Conservation (phyloP, 306 rosid genomes). For the Dalbergia cultrata region DNA sequence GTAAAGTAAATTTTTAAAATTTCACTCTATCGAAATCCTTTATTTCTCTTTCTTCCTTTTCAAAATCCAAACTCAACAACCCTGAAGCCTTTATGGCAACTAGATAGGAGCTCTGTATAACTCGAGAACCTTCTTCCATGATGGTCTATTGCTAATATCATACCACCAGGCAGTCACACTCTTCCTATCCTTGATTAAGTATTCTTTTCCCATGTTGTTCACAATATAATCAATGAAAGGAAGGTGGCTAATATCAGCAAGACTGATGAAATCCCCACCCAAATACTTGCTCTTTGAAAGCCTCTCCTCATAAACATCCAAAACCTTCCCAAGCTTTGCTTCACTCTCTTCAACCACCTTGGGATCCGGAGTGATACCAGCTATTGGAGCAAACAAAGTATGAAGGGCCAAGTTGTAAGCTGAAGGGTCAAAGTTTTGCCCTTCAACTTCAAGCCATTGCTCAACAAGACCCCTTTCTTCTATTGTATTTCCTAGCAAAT, state of each 20-base stretch:
- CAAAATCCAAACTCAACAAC: too few relatives aligned
- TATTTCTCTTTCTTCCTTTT: too few relatives aligned
- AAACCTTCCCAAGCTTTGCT: conserved; percentile 56
- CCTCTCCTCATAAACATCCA: conserved; percentile 66
- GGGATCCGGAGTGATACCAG: conserved; percentile 42
- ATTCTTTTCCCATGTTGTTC: conserved; percentile 45
- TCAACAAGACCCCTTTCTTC: conserved; percentile 65
- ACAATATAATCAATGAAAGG: conserved; percentile 56
- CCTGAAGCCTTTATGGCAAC: neutral
- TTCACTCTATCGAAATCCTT: too few relatives aligned
- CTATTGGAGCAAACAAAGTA: conserved; percentile 13
- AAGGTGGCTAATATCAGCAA: conserved; percentile 64
- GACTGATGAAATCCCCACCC: conserved; percentile 65
- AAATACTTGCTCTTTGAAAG: conserved; percentile 62
- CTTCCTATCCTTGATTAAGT: conserved; percentile 52
- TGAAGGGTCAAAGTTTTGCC: conserved; percentile 44
- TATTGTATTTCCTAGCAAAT: conserved; percentile 55
- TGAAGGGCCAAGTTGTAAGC: conserved; percentile 40
- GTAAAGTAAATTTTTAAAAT: too few relatives aligned
- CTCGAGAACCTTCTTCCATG: conserved; percentile 59
- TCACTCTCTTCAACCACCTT: conserved; percentile 61
- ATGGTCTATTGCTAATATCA: conserved; percentile 61
- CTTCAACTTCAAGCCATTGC: conserved; percentile 73
- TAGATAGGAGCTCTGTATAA: conserved; percentile 12
- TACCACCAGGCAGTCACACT: conserved; percentile 64